Percentiles rank a stretch among this genome's conserved stretches.
These are phyloP conservation scores for Triticum monococcum DNA, from an alignment of 176 grass and related monocot species.

Conservation along the genomic window DNA sequence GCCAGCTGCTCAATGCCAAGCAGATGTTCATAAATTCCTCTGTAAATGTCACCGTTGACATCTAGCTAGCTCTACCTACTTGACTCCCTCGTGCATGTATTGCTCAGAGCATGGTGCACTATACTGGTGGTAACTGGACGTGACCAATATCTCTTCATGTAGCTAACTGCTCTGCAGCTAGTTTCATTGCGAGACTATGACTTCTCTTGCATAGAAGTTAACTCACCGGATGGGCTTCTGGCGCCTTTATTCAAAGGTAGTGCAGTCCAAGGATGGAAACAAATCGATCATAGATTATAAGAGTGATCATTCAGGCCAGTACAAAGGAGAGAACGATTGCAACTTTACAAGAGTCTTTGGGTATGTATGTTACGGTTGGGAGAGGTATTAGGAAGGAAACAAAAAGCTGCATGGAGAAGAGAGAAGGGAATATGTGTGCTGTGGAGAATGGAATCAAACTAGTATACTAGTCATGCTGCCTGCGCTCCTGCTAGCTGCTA, in stretches of 20 bases:
- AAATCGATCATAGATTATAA: neutral
- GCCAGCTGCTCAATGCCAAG: neutral
- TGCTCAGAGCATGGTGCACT: neutral
- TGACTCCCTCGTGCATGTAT: neutral
- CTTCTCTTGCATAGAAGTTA: slow-evolving; percentile 9
- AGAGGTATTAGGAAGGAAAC: slow-evolving; percentile 17
- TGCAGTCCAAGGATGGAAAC: slow-evolving; percentile 2
- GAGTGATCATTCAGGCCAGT: neutral
- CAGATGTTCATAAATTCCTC: neutral
- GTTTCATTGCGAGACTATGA: slow-evolving; percentile 1
- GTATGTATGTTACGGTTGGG: slow-evolving; percentile 14
- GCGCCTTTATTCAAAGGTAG: neutral
- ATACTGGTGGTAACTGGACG: neutral
- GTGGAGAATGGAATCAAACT: slow-evolving; percentile 46
- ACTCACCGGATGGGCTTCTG: neutral
- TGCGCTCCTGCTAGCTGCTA: slow-evolving; percentile 16
- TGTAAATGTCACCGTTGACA: slow-evolving; percentile 25
- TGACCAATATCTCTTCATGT: neutral
- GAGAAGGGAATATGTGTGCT: slow-evolving; percentile 40
- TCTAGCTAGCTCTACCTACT: neutral
- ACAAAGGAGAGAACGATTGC: neutral
- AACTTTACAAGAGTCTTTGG: slow-evolving; percentile 17
- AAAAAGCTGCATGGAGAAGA: slow-evolving; percentile 23
- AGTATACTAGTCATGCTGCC: neutral
- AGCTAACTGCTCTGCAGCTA: slow-evolving; percentile 8